Base-by-base conservation (phyloP, 2,329 filamentous ascomycete species). In the Diaporthe batatas region DNA sequence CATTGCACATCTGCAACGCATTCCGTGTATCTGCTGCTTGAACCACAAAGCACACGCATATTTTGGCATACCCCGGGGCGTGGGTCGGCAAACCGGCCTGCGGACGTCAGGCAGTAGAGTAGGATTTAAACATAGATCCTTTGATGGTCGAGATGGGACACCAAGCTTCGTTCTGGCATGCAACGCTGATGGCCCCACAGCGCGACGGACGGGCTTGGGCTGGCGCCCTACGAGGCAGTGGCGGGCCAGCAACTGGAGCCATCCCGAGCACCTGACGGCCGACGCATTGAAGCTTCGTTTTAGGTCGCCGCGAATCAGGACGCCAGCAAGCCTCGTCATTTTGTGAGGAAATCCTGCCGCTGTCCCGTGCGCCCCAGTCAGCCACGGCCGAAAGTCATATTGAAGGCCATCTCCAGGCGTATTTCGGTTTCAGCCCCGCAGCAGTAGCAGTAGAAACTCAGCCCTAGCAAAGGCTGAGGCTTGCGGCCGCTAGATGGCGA, bases 381-480 rank as follows among this genome's bases (percentile, higher is more conserved):
- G 62, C 62, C 62, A 67, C 47, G 62, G 47, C 44, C 62, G 25
- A 51, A 7, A 39, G 36, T 39, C 36, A 39, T 39, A 12, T 39
- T 39, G 47, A 21, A 49, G 29, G 25, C 21, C 21, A 67, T 44
- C 62, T 39, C 36, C n/a, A 36, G 25, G 47, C 47, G 47, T 23
- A 14, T 16, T 67, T 67, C 47, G 51, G 62, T 12, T 67, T 67
- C 62, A 67, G 62, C 62, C 47, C 62, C 62, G n/a, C 62, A 34
- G 39, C 62, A 21, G 18, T n/a, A 21, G 18, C 44, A 21, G 44
- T 23, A 51, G 14, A n/a, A 67, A 4, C 47, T 67, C 62, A 67
- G 62, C 62, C 62, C 62, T 67, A 67, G 62, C n/a, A 36, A 39
- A 67, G 62, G 62, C 62, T 67, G 62, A 67, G 47, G 47, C 47